Percentiles rank a stretch among this genome's conserved stretches.
These are phyloP conservation scores for Raphanus raphanistrum DNA, from an alignment of 345 rosid species.

Conservation along the genomic window DNA sequence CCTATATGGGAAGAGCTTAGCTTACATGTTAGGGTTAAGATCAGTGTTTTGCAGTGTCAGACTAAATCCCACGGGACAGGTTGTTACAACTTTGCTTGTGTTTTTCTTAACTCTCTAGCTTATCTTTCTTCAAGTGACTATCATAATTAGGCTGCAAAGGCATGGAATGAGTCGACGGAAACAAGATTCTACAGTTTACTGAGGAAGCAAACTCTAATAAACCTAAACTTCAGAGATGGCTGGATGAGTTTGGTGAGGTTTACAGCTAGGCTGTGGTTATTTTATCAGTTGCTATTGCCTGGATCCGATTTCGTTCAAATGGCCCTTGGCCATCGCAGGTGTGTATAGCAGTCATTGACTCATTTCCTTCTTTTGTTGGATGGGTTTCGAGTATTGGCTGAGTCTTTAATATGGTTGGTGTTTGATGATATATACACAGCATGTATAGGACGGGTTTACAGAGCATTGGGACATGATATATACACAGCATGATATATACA, in stretches of 20 bases:
- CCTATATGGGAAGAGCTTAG: too few relatives aligned
- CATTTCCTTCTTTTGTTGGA: neutral
- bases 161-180: conserved; percentile 88
- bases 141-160: conserved; percentile 57
- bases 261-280: conserved; percentile 85
- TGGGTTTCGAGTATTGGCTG: neutral
- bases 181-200: conserved; percentile 75
- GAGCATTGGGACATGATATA: conserved; percentile 62
- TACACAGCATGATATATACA: conserved; percentile 9
- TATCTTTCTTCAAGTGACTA: conserved; percentile 1
- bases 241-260: conserved; percentile 83
- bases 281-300: conserved; percentile 67
- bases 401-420: neutral
- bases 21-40: too few relatives aligned
- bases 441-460: conserved; percentile 79
- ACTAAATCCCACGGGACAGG: too few relatives aligned
- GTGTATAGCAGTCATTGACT: neutral
- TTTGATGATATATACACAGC: conserved; percentile 40
- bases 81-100: neutral
- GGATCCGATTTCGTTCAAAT: conserved; percentile 77
- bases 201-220: conserved; percentile 81
- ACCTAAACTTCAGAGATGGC: conserved; percentile 87
- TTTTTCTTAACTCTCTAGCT: neutral
- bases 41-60: too few relatives aligned
- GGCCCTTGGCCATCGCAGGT: conserved; percentile 84